Evolutionary conservation across 2,329 filamentous ascomycete genomes (phyloP).

Genomic region (Ceratocystis variospora): DNA sequence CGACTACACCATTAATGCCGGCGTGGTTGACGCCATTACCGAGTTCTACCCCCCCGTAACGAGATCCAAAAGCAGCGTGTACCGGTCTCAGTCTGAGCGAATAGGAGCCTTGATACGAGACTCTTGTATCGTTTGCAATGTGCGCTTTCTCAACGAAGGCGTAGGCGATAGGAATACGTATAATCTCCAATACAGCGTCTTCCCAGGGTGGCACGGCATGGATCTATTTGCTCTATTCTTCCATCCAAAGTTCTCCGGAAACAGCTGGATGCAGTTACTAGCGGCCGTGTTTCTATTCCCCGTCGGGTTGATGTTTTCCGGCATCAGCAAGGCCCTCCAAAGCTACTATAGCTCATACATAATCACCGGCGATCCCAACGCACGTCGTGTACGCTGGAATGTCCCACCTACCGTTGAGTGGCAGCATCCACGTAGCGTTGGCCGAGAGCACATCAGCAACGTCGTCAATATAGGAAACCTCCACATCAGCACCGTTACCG

Average conservation of each 20-base stretch:
- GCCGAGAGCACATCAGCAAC: slow-evolving; percentile 22
- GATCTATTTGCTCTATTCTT: slow-evolving; percentile 32
- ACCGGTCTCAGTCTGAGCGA: slow-evolving; percentile 24
- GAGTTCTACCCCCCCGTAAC: slow-evolving; percentile 24
- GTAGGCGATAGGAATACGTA: slow-evolving; percentile 27
- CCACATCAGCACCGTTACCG: slow-evolving; percentile 25
- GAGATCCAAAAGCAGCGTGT: slow-evolving; percentile 20
- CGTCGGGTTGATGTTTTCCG: slow-evolving; percentile 25
- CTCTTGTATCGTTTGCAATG: slow-evolving; percentile 28
- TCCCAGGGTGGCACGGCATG: slow-evolving; percentile 29
- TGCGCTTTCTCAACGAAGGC: slow-evolving; percentile 28
- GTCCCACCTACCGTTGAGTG: slow-evolving; percentile 28
- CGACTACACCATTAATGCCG: slow-evolving; percentile 24
- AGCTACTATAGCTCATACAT: slow-evolving; percentile 31
- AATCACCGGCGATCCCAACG: slow-evolving; percentile 31
- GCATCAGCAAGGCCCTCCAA: slow-evolving; percentile 29
- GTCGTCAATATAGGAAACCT: slow-evolving; percentile 28
- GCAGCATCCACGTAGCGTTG: slow-evolving; percentile 24
- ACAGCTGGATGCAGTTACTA: slow-evolving; percentile 23
- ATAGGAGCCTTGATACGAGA: slow-evolving; percentile 26
- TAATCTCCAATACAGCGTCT: slow-evolving; percentile 31
- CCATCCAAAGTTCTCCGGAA: slow-evolving; percentile 25
- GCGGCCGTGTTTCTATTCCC: slow-evolving; percentile 24
- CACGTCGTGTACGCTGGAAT: slow-evolving; percentile 23
- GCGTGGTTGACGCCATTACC: slow-evolving; percentile 23